Conservation (phyloP, 2,329 filamentous ascomycete genomes). For the Akanthomyces lecanii region DNA sequence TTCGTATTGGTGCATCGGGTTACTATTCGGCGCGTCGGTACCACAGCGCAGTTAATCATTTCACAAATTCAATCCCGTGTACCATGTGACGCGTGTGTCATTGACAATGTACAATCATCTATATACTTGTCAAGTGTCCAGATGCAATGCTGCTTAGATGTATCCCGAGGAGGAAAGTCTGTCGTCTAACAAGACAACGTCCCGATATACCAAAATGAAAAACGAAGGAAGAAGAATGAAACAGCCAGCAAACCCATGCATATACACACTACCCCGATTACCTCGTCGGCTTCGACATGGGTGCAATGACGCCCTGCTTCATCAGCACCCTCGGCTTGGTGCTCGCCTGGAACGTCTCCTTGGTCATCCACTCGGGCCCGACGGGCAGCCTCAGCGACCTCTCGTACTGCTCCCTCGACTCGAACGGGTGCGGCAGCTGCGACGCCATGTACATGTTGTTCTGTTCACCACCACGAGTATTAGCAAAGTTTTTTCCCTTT, state of each 20-base stretch:
- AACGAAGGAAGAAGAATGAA: neutral
- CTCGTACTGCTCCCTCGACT: constrained; percentile 86
- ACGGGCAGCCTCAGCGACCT: constrained; percentile 79
- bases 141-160: neutral
- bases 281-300: constrained; percentile 71
- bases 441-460: constrained; percentile 84
- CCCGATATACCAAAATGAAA: neutral
- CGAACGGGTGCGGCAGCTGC: constrained; percentile 82
- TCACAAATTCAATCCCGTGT: neutral
- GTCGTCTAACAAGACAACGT: neutral
- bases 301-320: constrained; percentile 85
- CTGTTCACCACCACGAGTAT: constrained; percentile 35
- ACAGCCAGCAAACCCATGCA: neutral
- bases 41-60: neutral
- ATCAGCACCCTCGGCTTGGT: constrained; percentile 87
- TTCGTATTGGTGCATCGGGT: neutral
- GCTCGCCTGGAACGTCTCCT: constrained; percentile 83
- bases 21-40: neutral
- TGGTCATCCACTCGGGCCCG: constrained; percentile 94
- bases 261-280: constrained; percentile 20
- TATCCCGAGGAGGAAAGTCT: neutral
- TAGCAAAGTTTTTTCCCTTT: constrained; percentile 14
- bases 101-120: neutral
- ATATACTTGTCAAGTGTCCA: neutral
- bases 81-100: neutral